Conservation (phyloP, 768 basidiomycete genomes). For the Pleurotus ostreatus region DNA sequence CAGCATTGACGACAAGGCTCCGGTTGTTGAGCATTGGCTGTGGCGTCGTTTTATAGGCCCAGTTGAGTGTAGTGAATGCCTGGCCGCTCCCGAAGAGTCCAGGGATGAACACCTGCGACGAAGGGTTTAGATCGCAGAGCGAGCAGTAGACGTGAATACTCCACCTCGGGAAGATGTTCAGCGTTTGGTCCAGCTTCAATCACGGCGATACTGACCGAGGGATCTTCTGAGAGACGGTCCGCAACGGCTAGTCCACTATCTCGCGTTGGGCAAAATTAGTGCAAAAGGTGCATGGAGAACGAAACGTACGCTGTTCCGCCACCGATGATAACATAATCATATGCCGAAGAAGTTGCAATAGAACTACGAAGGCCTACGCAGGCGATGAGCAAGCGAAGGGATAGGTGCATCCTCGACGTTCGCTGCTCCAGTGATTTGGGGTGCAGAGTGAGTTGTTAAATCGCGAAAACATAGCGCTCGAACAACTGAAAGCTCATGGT, state of each 20-base stretch:
- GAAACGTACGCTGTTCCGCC: conserved; percentile 27
- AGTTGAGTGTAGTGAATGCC: conserved; percentile 38
- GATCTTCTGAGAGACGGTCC: conserved; percentile 29
- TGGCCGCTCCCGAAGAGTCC: conserved; percentile 25
- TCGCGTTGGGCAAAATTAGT: not conserved
- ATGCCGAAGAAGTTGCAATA: conserved; percentile 2
- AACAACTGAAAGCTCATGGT: no score
- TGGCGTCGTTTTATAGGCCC: conserved; percentile 42
- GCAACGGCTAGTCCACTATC: conserved; percentile 30
- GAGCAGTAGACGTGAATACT: not conserved
- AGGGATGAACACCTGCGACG: conserved; percentile 24
- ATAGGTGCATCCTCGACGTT: no score
- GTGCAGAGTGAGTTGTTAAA: no score
- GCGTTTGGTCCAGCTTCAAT: conserved; percentile 36
- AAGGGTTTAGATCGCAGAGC: not conserved
- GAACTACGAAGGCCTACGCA: no score
- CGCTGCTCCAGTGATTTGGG: no score
- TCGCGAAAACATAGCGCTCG: no score
- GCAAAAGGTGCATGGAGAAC: not conserved
- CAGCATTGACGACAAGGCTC: conserved; percentile 26
- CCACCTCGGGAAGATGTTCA: conserved; percentile 31
- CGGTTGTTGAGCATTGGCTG: conserved; percentile 39
- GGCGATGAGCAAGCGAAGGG: no score
- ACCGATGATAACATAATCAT: conserved; percentile 30
- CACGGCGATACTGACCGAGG: conserved; percentile 23